A percentile compares a stretch with the other conserved stretches of the same genome.
These are phyloP conservation scores for Hypoxylon rickii DNA, from an alignment of 495 filamentous ascomycete species.

Conservation along the genomic window DNA sequence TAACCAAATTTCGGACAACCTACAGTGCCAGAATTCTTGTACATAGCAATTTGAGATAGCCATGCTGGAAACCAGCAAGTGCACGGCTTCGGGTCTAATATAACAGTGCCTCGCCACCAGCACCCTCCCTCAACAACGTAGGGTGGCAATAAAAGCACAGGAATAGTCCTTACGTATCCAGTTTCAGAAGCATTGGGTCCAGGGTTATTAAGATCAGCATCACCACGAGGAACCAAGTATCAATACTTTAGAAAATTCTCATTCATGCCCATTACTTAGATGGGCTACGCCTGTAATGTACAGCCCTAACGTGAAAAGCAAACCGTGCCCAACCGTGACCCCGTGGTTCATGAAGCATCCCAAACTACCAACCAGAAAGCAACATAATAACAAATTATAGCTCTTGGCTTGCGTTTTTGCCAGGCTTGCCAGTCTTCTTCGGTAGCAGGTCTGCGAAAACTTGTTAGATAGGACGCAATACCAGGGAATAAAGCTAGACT, in stretches of 20 bases:
- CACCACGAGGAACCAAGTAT: too few species aligned
- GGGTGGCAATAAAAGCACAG: too few species aligned
- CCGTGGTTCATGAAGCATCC: conserved; percentile 75
- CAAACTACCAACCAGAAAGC: conserved; percentile 70
- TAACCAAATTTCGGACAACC: conserved; percentile 40
- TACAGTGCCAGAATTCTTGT: conserved; percentile 22
- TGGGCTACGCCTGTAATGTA: conserved; percentile 75
- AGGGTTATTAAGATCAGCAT: too few species aligned
- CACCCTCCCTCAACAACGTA: too few species aligned
- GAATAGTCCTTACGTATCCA: too few species aligned
- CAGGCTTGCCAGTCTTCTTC: conserved; percentile 95
- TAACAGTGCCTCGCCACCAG: too few species aligned
- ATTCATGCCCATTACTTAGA: conserved; percentile 72
- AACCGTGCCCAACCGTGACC: conserved; percentile 86
- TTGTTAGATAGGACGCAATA: conserved; percentile 60
- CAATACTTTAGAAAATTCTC: conserved; percentile 50
- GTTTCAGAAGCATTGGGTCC: too few species aligned
- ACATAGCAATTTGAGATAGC: conserved; percentile 33
- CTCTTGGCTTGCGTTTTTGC: conserved; percentile 90
- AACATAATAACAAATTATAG: conserved; percentile 65
- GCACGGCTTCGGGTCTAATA: too few species aligned
- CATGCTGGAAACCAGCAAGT: too few species aligned
- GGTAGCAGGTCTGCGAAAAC: conserved; percentile 78
- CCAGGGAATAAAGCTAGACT: too few species aligned
- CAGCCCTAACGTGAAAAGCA: conserved; percentile 82